Conservation (phyloP, 305 asterid genomes). For the Withania somnifera region DNA sequence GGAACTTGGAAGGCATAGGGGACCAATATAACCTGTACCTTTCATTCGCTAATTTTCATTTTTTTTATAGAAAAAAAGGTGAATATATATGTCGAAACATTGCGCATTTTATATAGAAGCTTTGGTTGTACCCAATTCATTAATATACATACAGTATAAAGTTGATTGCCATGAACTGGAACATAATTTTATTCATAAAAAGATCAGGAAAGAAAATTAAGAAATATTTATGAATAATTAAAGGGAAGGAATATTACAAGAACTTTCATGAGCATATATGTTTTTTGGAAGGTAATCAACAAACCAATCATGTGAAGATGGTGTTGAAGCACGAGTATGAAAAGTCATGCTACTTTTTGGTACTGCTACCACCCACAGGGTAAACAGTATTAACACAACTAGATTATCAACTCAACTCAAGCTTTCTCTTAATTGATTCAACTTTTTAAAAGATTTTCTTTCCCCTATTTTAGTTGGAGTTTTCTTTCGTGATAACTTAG, state of each 20-base stretch:
- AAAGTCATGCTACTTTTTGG: neutral
- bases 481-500: neutral
- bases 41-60: neutral
- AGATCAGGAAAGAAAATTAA: neutral
- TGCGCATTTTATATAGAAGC: neutral
- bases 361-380: neutral
- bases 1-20: neutral
- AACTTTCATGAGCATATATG: conserved; percentile 8
- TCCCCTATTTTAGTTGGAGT: neutral
- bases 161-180: neutral
- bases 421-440: neutral
- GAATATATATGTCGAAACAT: neutral
- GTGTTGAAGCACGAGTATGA: conserved; percentile 3
- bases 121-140: neutral
- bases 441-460: neutral
- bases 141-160: neutral
- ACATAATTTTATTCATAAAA: neutral
- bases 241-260: neutral
- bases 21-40: neutral
- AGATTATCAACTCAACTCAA: neutral
- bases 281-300: conserved; percentile 14
- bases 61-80: neutral
- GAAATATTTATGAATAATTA: neutral
- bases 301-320: conserved; percentile 15
- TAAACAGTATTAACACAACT: neutral